Evolutionary conservation across 257 asterid species (phyloP).

Genomic region (Capsicum baccatum): DNA sequence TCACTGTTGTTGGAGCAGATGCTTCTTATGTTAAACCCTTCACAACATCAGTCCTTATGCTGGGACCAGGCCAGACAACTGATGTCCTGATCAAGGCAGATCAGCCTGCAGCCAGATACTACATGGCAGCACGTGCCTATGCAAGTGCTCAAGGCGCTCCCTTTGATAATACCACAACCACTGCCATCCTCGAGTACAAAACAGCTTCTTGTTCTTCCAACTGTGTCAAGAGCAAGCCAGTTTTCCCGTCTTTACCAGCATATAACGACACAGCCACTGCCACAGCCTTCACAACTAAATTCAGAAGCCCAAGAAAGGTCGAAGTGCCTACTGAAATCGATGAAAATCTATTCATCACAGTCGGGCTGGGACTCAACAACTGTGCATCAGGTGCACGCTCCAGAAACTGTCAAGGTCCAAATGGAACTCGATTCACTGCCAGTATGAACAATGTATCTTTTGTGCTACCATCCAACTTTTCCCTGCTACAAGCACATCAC

Average conservation of each 20-base stretch:
- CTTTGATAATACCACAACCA: constrained; percentile 85
- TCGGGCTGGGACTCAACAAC: background rate
- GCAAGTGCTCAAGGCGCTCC: constrained; percentile 90
- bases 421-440: background rate
- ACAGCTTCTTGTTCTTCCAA: constrained; percentile 57
- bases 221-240: constrained; percentile 46
- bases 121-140: constrained; percentile 80
- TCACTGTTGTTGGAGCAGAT: constrained; percentile 86
- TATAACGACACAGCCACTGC: constrained; percentile 79
- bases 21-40: constrained; percentile 35
- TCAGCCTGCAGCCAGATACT: background rate
- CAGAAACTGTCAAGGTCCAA: background rate
- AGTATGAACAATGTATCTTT: background rate
- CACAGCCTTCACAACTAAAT: constrained; percentile 65
- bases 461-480: background rate
- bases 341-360: background rate
- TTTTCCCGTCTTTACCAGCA: constrained; percentile 63
- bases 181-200: constrained; percentile 77
- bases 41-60: background rate
- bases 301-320: constrained; percentile 61
- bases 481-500: background rate
- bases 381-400: background rate
- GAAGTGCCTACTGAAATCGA: constrained; percentile 47
- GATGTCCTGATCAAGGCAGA: background rate
- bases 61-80: background rate